A percentile compares a stretch with the other conserved stretches of the same genome.
phyloP scores from a whole-genome alignment of 108 stramenopile species.

The Cylindrotheca closterium region DNA sequence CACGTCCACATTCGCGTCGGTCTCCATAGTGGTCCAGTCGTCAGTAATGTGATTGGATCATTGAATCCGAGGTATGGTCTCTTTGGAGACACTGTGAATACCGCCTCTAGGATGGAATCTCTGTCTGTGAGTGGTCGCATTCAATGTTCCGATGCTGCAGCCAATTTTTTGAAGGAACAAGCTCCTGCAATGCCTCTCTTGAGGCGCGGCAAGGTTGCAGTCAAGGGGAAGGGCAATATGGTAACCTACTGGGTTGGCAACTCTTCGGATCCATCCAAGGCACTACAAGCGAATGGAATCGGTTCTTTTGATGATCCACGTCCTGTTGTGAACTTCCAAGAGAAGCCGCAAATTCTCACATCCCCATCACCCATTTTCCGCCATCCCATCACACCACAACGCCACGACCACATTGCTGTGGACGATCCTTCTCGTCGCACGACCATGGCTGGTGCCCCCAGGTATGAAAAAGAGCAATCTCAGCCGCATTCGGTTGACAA shows the following conservation, averaged over 20 bases:
- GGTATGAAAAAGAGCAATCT: too few species aligned
- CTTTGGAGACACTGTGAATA: constrained; percentile 64
- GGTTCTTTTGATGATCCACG: too few species aligned
- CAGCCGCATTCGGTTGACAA: too few species aligned
- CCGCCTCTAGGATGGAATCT: constrained; percentile 51
- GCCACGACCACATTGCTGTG: too few species aligned
- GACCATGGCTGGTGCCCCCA: too few species aligned
- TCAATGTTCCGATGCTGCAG: constrained; percentile 44
- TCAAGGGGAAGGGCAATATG: constrained; percentile 40
- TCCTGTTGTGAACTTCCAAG: too few species aligned
- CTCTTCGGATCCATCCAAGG: too few species aligned
- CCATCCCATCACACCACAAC: too few species aligned
- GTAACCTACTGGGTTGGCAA: constrained; percentile 30
- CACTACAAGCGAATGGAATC: too few species aligned
- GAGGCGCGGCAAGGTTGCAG: constrained; percentile 36
- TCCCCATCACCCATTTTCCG: too few species aligned
- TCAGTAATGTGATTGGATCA: constrained; percentile 50
- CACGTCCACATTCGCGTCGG: constrained; percentile 51
- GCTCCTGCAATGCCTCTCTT: constrained; percentile 24
- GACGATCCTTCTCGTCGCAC: too few species aligned
- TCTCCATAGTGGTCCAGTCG: constrained; percentile 46
- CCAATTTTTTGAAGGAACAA: constrained; percentile 38
- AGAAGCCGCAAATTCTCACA: too few species aligned
- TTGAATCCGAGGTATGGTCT: constrained; percentile 44
- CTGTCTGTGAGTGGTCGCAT: constrained; percentile 33